A percentile compares a stretch with the other conserved stretches of the same genome.
These are phyloP conservation scores for Taiozyma onychis DNA, from an alignment of 1,139 yeast genomes.

Conservation along the genomic window DNA sequence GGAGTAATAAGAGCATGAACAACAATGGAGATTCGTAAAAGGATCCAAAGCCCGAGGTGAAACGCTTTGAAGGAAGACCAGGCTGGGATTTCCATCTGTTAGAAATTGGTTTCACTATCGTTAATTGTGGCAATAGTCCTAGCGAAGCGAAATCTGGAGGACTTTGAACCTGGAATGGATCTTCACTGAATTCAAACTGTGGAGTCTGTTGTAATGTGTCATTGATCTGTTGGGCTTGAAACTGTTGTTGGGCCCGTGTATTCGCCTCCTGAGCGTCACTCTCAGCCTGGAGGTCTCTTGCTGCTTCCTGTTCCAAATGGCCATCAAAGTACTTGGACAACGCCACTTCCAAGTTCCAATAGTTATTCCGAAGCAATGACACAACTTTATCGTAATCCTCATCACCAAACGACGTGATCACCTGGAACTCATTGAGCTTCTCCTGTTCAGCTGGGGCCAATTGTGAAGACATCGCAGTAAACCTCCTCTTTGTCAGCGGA, in stretches of 20 bases:
- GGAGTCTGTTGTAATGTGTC: not conserved
- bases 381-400: conserved; percentile 30
- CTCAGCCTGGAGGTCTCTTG: conserved; percentile 5
- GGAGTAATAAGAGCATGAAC: conserved; percentile 19
- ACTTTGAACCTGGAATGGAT: conserved; percentile 2
- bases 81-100: conserved; percentile 18
- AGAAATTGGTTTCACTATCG: conserved; percentile 28
- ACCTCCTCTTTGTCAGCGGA: not conserved
- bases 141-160: conserved; percentile 1
- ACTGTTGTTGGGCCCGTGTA: conserved; percentile 8
- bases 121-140: conserved; percentile 20
- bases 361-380: conserved; percentile 28
- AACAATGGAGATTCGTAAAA: conserved; percentile 16
- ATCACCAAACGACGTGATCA: conserved; percentile 31
- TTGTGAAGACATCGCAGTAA: conserved; percentile 14
- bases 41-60: conserved; percentile 1
- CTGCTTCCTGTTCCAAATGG: conserved; percentile 22
- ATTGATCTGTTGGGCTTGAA: conserved; percentile 5
- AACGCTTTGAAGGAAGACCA: conserved; percentile 5
- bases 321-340: conserved; percentile 35
- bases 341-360: conserved; percentile 35
- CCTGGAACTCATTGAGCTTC: conserved; percentile 32
- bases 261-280: not conserved
- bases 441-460: conserved; percentile 33
- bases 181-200: not conserved